These are phyloP conservation scores for Paramecium sexaurelia DNA, from an alignment of 73 alveolate genomes.

Conservation along the genomic window DNA sequence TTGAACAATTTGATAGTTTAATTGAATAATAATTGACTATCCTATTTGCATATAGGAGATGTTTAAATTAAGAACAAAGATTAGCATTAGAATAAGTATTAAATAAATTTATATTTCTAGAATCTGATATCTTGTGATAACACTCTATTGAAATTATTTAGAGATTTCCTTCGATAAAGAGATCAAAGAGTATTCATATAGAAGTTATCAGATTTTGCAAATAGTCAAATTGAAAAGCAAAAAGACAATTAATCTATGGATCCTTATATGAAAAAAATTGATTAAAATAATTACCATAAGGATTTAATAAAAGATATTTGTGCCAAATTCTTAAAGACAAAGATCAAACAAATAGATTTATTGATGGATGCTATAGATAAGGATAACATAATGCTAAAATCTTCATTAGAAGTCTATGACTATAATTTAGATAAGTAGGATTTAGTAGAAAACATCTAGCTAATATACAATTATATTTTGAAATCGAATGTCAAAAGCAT, in stretches of 20 bases:
- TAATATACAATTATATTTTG: background rate
- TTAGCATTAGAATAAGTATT: background rate
- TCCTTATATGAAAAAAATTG: background rate
- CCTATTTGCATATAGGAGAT: slow-evolving; percentile 37
- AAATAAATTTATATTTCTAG: background rate
- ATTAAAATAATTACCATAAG: background rate
- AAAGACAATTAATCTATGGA: background rate
- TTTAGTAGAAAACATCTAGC: background rate
- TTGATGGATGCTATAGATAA: slow-evolving; percentile 44
- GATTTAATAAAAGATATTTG: background rate
- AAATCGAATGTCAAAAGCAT: slow-evolving; percentile 8
- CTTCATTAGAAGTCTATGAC: slow-evolving; percentile 26
- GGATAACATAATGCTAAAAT: slow-evolving; percentile 17
- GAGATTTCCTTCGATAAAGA: background rate
- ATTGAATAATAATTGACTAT: slow-evolving; percentile 5
- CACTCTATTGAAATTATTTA: slow-evolving; percentile 17
- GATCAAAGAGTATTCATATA: slow-evolving; percentile 3
- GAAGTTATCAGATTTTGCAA: slow-evolving; percentile 1
- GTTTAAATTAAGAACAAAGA: background rate
- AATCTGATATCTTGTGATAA: slow-evolving; percentile 28
- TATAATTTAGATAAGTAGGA: slow-evolving; percentile 2
- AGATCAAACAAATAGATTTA: background rate
- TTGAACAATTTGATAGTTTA: slow-evolving; percentile 12
- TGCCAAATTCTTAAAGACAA: background rate
- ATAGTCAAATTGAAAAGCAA: background rate